Base-by-base conservation (phyloP, 2,329 filamentous ascomycete species). In the Cercospora sp. region DNA sequence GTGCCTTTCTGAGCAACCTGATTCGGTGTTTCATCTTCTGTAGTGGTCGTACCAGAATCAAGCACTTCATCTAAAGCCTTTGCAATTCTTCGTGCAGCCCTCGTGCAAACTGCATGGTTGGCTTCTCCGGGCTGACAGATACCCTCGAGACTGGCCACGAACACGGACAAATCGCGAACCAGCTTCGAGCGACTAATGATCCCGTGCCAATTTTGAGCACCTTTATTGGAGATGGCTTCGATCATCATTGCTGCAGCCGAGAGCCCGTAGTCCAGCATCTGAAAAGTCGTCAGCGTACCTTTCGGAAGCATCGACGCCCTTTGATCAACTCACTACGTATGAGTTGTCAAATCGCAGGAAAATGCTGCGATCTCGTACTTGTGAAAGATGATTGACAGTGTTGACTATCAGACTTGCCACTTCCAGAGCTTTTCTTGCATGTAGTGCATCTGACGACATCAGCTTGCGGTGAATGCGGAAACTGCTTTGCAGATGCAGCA, bases 131-230 rank as follows among this genome's bases (percentile, higher is more conserved):
- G 68, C 7, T 42, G 55, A 60, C 66, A 72, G 1, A 73, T 71
- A 23, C 51, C 68, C 45, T 74, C 72, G n/a, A 73, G 67, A 8
- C 69, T 58, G 7, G 69, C 63, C 3, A 72, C 66, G 31, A 72
- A 70, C 6, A 74, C 72, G 2, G 72, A 70, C 5, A 73, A 60
- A 9, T 69, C 61, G 39, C 72, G 72, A 18, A 73, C 63, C 4
- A 73, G 64, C n/a, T 65, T 68, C 0, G 68, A 63, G 0, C 69
- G 66, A 23, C 66, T 69, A 39, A 73, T 26, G 13, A 64, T 65
- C 6, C 36, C 18, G 9, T 68, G 68, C 12, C 71, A 60, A 26
- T 63, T 26, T 28, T 58, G 33, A 18, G 20, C 10, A 30, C 23
- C 33, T 16, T 59, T 59, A 18, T 60, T 65, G 10, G 59, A 67